Conservation (phyloP, 78 protist genomes). For the Dictyostelium capitatum region DNA sequence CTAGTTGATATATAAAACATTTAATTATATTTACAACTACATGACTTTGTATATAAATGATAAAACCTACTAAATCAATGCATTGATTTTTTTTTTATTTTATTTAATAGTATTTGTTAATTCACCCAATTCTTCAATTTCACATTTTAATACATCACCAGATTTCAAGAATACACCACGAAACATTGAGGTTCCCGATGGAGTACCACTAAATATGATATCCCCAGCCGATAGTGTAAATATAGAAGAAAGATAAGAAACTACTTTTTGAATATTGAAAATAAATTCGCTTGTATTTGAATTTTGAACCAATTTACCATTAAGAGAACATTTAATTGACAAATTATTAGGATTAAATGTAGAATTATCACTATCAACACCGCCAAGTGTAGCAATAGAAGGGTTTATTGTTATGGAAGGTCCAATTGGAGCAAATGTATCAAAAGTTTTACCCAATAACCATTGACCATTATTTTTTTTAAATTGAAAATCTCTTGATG, state of each 20-base stretch:
- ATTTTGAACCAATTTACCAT: slow-evolving; percentile 66
- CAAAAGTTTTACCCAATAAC: slow-evolving; percentile 83
- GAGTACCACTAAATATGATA: slow-evolving; percentile 83
- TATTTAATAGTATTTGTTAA: slow-evolving; percentile 51
- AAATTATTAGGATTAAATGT: slow-evolving; percentile 49
- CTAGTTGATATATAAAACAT: not conserved
- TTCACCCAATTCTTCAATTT: slow-evolving; percentile 73
- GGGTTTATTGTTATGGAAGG: slow-evolving; percentile 73
- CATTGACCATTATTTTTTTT: slow-evolving; percentile 55
- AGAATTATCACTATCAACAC: not conserved
- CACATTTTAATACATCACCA: slow-evolving; percentile 63
- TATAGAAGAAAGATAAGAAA: slow-evolving; percentile 28
- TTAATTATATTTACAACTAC: not conserved
- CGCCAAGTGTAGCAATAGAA: not conserved
- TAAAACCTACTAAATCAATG: not conserved
- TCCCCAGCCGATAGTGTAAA: slow-evolving; percentile 83
- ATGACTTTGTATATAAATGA: not conserved
- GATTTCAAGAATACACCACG: slow-evolving; percentile 59
- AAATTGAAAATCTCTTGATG: slow-evolving; percentile 79
- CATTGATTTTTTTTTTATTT: not conserved
- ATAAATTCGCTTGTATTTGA: slow-evolving; percentile 76
- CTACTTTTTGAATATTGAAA: slow-evolving; percentile 61
- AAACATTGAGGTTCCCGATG: slow-evolving; percentile 73
- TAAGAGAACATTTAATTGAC: slow-evolving; percentile 29
- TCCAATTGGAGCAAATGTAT: slow-evolving; percentile 85